Percentiles rank a stretch among this genome's conserved stretches.
Evolutionary conservation across 169 alveolate species (phyloP).

Genomic region (Sarcocystis neurona): DNA sequence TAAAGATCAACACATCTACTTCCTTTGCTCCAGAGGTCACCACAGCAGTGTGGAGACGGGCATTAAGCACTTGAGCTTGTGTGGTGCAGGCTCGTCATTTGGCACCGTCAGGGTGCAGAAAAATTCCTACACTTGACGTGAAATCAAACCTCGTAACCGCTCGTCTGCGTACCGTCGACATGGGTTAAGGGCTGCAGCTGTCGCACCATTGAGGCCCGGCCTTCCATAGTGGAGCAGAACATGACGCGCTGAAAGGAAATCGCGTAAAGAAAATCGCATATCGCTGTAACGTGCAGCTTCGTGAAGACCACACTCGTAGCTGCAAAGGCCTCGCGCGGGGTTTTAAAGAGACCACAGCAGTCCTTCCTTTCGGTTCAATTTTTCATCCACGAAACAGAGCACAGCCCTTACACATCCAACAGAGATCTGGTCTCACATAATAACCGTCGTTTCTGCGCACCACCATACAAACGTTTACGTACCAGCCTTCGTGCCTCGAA

Average conservation of each 20-base stretch:
- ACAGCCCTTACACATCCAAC: no score
- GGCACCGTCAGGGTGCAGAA: neutral
- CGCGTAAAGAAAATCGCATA: neutral
- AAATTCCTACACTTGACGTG: neutral
- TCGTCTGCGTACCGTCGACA: constrained; percentile 5
- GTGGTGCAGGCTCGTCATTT: neutral
- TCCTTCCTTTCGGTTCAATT: neutral
- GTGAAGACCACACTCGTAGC: no score
- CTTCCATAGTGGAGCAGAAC: constrained; percentile 36
- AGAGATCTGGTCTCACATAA: no score
- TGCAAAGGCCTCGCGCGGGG: no score
- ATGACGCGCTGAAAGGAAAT: constrained; percentile 28
- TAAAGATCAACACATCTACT: no score
- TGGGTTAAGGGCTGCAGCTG: constrained; percentile 50
- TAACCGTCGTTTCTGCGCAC: no score
- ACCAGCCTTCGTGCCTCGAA: no score
- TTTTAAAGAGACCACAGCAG: no score
- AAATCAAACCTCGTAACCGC: neutral
- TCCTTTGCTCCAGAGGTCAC: no score
- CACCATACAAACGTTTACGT: no score
- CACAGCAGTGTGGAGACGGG: no score
- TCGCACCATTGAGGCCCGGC: constrained; percentile 53
- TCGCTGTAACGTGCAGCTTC: neutral
- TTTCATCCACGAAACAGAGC: no score
- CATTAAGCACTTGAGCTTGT: neutral